Percentiles rank a stretch among this genome's conserved stretches.
Evolutionary conservation across 805 yeast species (phyloP).

Genomic region (Ogataea henricii): DNA sequence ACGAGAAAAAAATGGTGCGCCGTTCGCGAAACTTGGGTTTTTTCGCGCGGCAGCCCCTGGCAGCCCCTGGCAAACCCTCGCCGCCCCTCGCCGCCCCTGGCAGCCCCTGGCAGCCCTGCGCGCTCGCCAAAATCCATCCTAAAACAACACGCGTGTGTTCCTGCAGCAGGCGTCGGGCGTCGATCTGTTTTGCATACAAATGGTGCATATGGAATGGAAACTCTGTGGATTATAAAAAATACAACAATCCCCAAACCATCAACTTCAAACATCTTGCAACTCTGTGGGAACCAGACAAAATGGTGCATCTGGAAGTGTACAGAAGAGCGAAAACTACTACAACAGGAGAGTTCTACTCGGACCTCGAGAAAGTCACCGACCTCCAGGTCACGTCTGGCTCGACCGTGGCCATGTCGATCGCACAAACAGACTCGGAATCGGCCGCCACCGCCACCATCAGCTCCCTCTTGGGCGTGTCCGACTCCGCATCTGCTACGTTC

Average conservation of each 20-base stretch:
- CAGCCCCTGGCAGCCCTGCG: too few relatives aligned
- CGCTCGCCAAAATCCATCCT: too few relatives aligned
- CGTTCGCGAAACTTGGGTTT: too few relatives aligned
- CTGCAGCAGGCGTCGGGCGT: constrained; percentile 3
- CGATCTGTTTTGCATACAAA: constrained; percentile 1
- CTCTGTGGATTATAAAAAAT: not conserved
- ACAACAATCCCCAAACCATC: not conserved
- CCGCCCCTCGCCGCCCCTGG: too few relatives aligned
- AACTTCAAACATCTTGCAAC: not conserved
- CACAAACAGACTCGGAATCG: constrained; percentile 9
- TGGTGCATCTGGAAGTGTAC: constrained; percentile 11
- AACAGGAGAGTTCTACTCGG: constrained; percentile 22
- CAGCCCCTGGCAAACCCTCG: too few relatives aligned
- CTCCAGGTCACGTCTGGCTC: constrained; percentile 18
- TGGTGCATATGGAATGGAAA: not conserved
- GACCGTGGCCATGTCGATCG: constrained; percentile 4
- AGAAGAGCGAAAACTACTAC: constrained; percentile 15
- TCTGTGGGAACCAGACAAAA: not conserved
- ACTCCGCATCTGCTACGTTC: not conserved
- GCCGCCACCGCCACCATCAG: constrained; percentile 2
- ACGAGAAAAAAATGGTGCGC: too few relatives aligned
- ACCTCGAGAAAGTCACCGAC: constrained; percentile 22
- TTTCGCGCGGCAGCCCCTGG: too few relatives aligned
- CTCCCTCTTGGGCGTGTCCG: constrained; percentile 10
- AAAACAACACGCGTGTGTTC: constrained; percentile 3